Percentiles rank a stretch among this genome's conserved stretches.
Conservation (phyloP, 208 protist genomes). For the Leishmania braziliensis region DNA sequence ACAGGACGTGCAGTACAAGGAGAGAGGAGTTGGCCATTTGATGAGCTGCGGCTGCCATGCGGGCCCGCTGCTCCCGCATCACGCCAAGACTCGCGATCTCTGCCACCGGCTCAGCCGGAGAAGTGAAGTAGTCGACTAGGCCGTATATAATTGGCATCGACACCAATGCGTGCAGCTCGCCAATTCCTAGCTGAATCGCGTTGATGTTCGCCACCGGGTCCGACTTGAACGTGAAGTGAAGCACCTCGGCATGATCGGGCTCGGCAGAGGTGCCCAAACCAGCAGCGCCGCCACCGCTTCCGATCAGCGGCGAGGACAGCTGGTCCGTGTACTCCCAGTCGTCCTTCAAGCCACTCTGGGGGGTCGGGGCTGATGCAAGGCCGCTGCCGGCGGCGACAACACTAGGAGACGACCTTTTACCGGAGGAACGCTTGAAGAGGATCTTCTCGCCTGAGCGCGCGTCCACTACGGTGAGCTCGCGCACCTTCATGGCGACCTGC, state of each 20-base stretch:
- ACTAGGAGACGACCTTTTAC: not conserved
- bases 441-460: conserved; percentile 59
- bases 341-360: conserved; percentile 19
- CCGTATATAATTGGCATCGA: conserved; percentile 70
- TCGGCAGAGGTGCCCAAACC: not conserved
- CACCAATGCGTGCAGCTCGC: conserved; percentile 57
- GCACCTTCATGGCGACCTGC: conserved; percentile 62
- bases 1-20: conserved; percentile 63
- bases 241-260: conserved; percentile 27
- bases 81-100: conserved; percentile 82
- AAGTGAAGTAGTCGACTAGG: conserved; percentile 76
- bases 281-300: conserved; percentile 12
- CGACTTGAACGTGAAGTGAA: conserved; percentile 48
- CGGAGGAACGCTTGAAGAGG: conserved; percentile 40
- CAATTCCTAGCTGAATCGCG: conserved; percentile 54
- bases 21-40: conserved; percentile 53
- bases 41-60: conserved; percentile 56
- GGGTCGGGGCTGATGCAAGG: conserved; percentile 8
- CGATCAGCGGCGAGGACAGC: conserved; percentile 14
- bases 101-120: conserved; percentile 64
- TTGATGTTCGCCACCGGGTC: conserved; percentile 53
- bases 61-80: conserved; percentile 79
- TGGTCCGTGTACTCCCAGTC: conserved; percentile 24
- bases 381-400: not conserved
- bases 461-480: conserved; percentile 65